A percentile compares a stretch with the other conserved stretches of the same genome.
phyloP scores from a whole-genome alignment of 2,329 filamentous ascomycete species.

The Fusarium verrucosum region DNA sequence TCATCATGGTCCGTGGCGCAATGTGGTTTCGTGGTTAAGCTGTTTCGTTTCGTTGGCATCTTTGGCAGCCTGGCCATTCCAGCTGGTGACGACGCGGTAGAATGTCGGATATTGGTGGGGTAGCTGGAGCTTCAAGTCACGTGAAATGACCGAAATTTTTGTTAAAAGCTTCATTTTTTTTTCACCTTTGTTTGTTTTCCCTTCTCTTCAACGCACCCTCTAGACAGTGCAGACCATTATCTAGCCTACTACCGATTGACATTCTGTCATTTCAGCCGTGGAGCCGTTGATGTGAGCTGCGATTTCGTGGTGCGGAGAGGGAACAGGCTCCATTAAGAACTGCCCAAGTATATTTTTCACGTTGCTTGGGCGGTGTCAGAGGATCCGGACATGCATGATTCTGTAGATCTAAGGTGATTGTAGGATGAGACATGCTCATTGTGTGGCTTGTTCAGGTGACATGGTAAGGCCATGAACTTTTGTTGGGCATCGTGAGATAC shows the following conservation, averaged over 20 bases:
- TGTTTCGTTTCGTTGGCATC: slow-evolving; percentile 43
- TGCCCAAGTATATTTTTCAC: slow-evolving; percentile 58
- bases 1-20: slow-evolving; percentile 38
- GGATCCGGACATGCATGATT: slow-evolving; percentile 48
- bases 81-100: slow-evolving; percentile 35
- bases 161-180: slow-evolving; percentile 22
- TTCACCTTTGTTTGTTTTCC: background rate
- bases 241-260: slow-evolving; percentile 66
- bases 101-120: slow-evolving; percentile 41
- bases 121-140: slow-evolving; percentile 30
- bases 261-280: slow-evolving; percentile 73
- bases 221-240: slow-evolving; percentile 88
- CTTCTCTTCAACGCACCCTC: slow-evolving; percentile 73
- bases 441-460: slow-evolving; percentile 18
- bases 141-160: slow-evolving; percentile 13
- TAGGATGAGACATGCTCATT: background rate
- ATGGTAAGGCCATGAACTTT: background rate
- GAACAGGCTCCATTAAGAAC: slow-evolving; percentile 66
- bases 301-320: slow-evolving; percentile 68
- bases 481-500: slow-evolving; percentile 8
- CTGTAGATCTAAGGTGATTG: slow-evolving; percentile 5
- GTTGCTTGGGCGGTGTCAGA: slow-evolving; percentile 56
- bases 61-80: slow-evolving; percentile 38
- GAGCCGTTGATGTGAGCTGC: slow-evolving; percentile 69
- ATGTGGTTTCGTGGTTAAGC: slow-evolving; percentile 20